phyloP scores from a whole-genome alignment of 257 asterid genomes.

The Mentha longifolia region DNA sequence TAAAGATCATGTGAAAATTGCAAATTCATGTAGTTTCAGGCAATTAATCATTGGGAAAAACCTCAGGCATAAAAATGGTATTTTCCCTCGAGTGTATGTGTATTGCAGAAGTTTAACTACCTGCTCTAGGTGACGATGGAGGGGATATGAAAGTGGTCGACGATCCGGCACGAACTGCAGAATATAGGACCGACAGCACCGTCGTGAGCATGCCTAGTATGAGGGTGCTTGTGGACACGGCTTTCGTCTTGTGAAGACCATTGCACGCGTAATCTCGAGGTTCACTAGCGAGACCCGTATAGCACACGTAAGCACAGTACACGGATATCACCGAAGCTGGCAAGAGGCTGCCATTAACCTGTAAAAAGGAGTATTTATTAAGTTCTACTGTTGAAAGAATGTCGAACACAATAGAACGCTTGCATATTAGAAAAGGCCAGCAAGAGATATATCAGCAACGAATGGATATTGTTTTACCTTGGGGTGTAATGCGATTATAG shows the following conservation, averaged over 20 bases:
- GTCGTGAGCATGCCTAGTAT: conserved; percentile 93
- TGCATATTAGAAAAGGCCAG: not conserved
- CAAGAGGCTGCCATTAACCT: conserved; percentile 97
- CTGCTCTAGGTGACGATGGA: conserved; percentile 92
- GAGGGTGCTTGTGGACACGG: conserved; percentile 75
- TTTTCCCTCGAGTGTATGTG: not conserved
- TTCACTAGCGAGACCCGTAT: conserved; percentile 91
- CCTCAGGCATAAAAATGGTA: no score
- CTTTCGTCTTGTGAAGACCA: conserved; percentile 82
- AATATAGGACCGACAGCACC: conserved; percentile 82
- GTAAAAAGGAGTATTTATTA: conserved; percentile 31
- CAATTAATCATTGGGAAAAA: no score
- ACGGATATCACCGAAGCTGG: conserved; percentile 96
- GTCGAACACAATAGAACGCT: not conserved
- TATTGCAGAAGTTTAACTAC: conserved; percentile 37
- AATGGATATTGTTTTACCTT: conserved; percentile 47
- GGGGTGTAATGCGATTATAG: conserved; percentile 84
- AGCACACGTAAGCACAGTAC: conserved; percentile 93
- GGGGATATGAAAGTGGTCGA: conserved; percentile 92
- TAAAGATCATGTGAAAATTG: no score
- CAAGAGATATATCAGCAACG: not conserved
- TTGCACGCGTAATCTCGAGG: conserved; percentile 90
- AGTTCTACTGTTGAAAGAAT: not conserved
- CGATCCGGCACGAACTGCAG: conserved; percentile 97
- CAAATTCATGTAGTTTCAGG: no score